A percentile compares a stretch with the other conserved stretches of the same genome.
Evolutionary conservation across 768 basidiomycete genomes (phyloP).

Genomic region (Rubroboletus pulcherrimus): DNA sequence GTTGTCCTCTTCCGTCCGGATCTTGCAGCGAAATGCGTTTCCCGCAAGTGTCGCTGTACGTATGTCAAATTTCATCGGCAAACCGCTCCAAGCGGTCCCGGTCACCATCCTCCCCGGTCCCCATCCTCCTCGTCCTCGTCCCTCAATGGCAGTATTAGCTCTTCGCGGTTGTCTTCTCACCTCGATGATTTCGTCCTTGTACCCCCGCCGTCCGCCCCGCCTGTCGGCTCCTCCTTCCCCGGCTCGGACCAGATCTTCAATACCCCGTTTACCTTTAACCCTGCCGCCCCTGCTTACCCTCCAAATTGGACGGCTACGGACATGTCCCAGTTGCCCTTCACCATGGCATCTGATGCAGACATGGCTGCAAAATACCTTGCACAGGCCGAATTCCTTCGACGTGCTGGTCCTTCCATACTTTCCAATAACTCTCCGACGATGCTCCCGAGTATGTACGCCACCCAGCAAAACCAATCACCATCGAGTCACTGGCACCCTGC

Average conservation of each 20-base stretch:
- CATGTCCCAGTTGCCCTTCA: conserved; percentile 17
- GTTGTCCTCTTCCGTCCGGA: not conserved
- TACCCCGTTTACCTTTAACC: conserved; percentile 31
- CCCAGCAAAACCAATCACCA: conserved; percentile 17
- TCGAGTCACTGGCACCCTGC: conserved; percentile 20
- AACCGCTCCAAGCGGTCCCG: conserved; percentile 73
- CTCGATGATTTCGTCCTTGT: conserved; percentile 43
- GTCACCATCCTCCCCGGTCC: conserved; percentile 46
- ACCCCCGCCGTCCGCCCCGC: conserved; percentile 33
- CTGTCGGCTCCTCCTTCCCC: conserved; percentile 24
- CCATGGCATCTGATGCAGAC: conserved; percentile 33
- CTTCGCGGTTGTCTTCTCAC: conserved; percentile 30
- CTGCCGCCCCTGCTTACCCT: conserved; percentile 18
- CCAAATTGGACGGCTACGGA: conserved; percentile 19
- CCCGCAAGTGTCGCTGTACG: conserved; percentile 70
- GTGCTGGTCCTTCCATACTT: conserved; percentile 21
- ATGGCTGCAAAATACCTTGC: conserved; percentile 45
- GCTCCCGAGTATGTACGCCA: conserved; percentile 16
- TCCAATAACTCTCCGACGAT: conserved; percentile 2
- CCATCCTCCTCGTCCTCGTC: conserved; percentile 32
- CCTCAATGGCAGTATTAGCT: conserved; percentile 9
- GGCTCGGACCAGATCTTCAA: conserved; percentile 28
- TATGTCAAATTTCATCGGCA: conserved; percentile 82
- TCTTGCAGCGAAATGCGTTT: conserved; percentile 62
- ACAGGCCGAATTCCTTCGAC: conserved; percentile 44